A percentile compares a stretch with the other conserved stretches of the same genome.
Evolutionary conservation across 2,329 filamentous ascomycete species (phyloP).

Genomic region (Phaeosphaeriaceae sp.): DNA sequence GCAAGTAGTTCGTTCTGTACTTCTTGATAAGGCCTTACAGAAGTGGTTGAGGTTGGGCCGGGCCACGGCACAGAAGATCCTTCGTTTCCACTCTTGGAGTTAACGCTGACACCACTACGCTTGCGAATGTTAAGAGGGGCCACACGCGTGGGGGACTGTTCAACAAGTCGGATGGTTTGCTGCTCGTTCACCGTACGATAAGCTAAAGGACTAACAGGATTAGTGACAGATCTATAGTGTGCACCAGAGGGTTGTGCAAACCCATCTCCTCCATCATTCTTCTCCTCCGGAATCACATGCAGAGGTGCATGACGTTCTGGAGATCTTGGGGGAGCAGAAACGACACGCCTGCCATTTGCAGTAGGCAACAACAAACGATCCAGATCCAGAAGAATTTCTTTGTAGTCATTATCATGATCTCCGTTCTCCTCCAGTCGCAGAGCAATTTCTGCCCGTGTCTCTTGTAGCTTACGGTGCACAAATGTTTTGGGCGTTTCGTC

Average conservation of each 20-base stretch:
- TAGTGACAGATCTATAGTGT: constrained; percentile 52
- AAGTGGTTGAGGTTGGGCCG: constrained; percentile 13
- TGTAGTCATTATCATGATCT: constrained; percentile 58
- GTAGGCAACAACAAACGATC: constrained; percentile 62
- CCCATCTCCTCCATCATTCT: constrained; percentile 42
- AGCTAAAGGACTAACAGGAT: constrained; percentile 45
- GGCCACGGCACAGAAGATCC: constrained; percentile 21
- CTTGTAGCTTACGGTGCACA: constrained; percentile 61
- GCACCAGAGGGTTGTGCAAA: constrained; percentile 32
- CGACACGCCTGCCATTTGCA: constrained; percentile 48
- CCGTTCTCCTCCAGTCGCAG: constrained; percentile 56
- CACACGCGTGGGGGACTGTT: constrained; percentile 58
- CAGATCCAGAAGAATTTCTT: constrained; percentile 66
- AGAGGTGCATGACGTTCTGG: constrained; percentile 45
- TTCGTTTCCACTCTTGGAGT: constrained; percentile 25
- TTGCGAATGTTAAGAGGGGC: constrained; percentile 65
- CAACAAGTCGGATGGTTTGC: constrained; percentile 64
- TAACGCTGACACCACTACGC: constrained; percentile 45
- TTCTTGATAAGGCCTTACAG: constrained; percentile 26
- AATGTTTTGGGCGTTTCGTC: constrained; percentile 58
- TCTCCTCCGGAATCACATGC: constrained; percentile 61
- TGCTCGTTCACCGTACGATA: constrained; percentile 34
- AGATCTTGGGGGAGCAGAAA: constrained; percentile 53
- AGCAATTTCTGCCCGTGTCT: constrained; percentile 64
- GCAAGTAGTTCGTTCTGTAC: constrained; percentile 28